phyloP scores from a whole-genome alignment of 495 filamentous ascomycete species.

The Massariosphaeria phaeospora region DNA sequence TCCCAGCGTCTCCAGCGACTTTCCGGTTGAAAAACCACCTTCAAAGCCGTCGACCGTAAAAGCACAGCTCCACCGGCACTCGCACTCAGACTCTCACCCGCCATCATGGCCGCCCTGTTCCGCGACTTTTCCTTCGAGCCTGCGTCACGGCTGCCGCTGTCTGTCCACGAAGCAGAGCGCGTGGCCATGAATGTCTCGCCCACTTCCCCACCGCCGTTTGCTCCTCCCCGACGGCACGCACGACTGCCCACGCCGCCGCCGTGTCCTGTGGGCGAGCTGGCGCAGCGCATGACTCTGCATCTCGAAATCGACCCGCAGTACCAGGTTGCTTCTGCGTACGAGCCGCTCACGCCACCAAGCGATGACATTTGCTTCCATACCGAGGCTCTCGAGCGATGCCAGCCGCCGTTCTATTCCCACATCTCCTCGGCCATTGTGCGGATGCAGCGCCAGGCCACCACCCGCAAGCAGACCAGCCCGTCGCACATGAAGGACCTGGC shows the following conservation, averaged over 20 bases:
- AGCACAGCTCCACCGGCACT: not conserved
- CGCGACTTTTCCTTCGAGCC: conserved; percentile 31
- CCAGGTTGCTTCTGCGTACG: conserved; percentile 7
- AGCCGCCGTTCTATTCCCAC: conserved; percentile 6
- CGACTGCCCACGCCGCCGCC: conserved; percentile 15
- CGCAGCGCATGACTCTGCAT: conserved; percentile 14
- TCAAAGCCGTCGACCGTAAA: not conserved
- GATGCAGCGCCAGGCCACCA: conserved; percentile 32
- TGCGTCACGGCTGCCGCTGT: conserved; percentile 14
- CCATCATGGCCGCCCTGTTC: conserved; percentile 18
- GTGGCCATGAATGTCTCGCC: conserved; percentile 30
- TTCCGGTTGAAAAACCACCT: not conserved
- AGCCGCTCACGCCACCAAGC: conserved; percentile 19
- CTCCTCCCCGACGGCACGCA: not conserved
- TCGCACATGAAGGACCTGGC: conserved; percentile 33
- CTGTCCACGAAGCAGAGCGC: conserved; percentile 19
- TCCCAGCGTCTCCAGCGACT: too few relatives aligned
- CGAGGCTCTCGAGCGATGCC: not conserved
- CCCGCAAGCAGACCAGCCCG: conserved; percentile 29
- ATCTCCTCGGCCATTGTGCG: conserved; percentile 19
- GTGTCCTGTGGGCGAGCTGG: conserved; percentile 28
- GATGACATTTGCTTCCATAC: conserved; percentile 16
- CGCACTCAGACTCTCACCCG: not conserved
- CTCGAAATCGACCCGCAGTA: conserved; percentile 12
- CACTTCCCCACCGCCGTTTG: conserved; percentile 2